phyloP scores from a whole-genome alignment of 306 rosid species.

The Corylus avellana region DNA sequence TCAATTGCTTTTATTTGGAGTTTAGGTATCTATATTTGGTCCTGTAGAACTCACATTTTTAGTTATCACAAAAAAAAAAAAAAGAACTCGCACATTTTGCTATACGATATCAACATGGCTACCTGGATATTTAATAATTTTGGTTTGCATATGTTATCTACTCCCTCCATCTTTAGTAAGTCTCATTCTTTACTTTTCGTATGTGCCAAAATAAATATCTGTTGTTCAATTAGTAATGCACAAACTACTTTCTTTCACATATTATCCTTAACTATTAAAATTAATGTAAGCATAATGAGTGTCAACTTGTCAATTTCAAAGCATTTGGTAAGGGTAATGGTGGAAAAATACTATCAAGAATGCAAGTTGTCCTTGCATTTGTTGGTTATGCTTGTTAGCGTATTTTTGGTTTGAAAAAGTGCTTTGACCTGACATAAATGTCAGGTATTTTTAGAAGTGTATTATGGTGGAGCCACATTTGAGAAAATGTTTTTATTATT shows the following conservation, averaged over 20 bases:
- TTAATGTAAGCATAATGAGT: not conserved
- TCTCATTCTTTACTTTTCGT: no score
- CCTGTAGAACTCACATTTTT: not conserved
- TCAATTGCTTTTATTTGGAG: constrained; percentile 10
- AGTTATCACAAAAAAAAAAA: no score
- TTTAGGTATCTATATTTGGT: constrained; percentile 14
- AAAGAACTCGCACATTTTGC: not conserved
- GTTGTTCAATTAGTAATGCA: not conserved
- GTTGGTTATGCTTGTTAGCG: no score
- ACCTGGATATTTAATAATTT: not conserved
- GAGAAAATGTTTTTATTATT: no score
- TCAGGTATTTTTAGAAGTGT: no score
- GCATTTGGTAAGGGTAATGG: no score
- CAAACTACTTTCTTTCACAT: not conserved
- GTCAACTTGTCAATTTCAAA: not conserved
- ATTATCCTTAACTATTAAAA: no score
- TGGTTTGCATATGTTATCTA: not conserved
- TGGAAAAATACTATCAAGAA: not conserved
- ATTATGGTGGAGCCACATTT: no score
- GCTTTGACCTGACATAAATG: no score
- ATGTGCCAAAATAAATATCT: not conserved
- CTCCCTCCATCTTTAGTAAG: not conserved
- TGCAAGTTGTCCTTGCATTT: no score
- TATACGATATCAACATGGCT: not conserved
- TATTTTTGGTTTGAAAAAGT: no score